Base-by-base conservation (phyloP, 495 filamentous ascomycete species). In the Mytilinidion resinicola region DNA sequence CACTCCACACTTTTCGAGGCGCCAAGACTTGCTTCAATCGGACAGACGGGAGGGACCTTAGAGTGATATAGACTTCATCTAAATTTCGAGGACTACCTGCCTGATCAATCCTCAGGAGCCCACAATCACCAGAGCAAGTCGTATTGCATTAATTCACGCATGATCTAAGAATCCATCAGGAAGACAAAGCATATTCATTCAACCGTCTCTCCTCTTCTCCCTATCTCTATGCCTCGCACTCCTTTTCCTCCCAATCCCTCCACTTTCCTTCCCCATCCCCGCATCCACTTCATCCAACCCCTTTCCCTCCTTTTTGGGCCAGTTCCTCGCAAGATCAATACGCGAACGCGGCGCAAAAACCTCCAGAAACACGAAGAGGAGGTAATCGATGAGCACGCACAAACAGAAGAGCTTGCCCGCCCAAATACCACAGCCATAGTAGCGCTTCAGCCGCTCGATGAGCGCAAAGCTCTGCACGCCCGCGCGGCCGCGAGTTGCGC, bases 341-440 rank as follows among this genome's bases (percentile, higher is more conserved):
- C 79, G 80, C 25, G 85, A 83, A 51, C 91, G 78, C 0, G 93
- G 95, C 55, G 85, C 91, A 74, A 83, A 87, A 73, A 95, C 81
- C 71, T 97, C 95, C 43, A 96, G 74, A 53, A 92, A 82, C 33
- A 95, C 77, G 60, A 87, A 95, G 49, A 98, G 76, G 59, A 98
- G 69, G 64, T 92, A 96, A 68, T 98, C 93, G 46, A 98, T 86
- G 59, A 96, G 84, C 14, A 92, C 91, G 59, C 91, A 96, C 1
- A 98, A 73, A 64, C 91, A 96, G 68, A 98, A 98, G 20, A 98
- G 73, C 73, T 98, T 98, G 8, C 93, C 93, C 9, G 93, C 93
- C 93, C 93, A 98, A 39, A 97, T 90, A n/a, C 93, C 93, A 67
- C 93, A 98, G n/a, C 93, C 93, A 67, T 97, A 98, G 67, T 98